These are phyloP conservation scores for Vigna nakashimae DNA, from an alignment of 306 rosid species.

Conservation along the genomic window DNA sequence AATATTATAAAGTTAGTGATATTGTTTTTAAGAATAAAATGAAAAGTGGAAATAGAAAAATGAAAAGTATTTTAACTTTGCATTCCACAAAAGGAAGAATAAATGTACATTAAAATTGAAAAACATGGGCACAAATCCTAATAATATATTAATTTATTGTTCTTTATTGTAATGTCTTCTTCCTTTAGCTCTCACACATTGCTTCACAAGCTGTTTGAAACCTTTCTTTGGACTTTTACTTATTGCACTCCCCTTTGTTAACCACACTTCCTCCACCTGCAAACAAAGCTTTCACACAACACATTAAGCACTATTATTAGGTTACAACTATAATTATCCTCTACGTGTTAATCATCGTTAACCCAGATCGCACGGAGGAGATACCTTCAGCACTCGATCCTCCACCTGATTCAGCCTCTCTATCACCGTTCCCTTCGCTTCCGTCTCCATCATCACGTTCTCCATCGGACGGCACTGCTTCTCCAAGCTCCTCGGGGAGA, in stretches of 20 bases:
- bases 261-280: constrained; percentile 65
- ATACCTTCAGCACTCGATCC: constrained; percentile 75
- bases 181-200: constrained; percentile 49
- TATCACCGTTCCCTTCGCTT: constrained; percentile 72
- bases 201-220: constrained; percentile 58
- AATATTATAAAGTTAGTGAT: too few relatives aligned
- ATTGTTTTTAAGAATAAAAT: not conserved
- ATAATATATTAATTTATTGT: not conserved
- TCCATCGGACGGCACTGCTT: constrained; percentile 89
- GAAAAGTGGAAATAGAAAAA: not conserved
- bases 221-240: constrained; percentile 49
- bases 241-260: constrained; percentile 39
- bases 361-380: not conserved
- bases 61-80: not conserved
- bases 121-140: not conserved
- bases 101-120: constrained; percentile 8
- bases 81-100: not conserved
- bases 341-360: too few relatives aligned
- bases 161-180: constrained; percentile 34
- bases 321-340: too few relatives aligned
- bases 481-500: constrained; percentile 76
- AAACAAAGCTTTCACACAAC: constrained; percentile 53
- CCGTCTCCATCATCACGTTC: constrained; percentile 64
- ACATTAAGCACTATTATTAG: not conserved
- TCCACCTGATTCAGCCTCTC: constrained; percentile 76